Percentiles rank a stretch among this genome's conserved stretches.
phyloP scores from a whole-genome alignment of 78 protist genomes.

The Trichosphaerium sp. region DNA sequence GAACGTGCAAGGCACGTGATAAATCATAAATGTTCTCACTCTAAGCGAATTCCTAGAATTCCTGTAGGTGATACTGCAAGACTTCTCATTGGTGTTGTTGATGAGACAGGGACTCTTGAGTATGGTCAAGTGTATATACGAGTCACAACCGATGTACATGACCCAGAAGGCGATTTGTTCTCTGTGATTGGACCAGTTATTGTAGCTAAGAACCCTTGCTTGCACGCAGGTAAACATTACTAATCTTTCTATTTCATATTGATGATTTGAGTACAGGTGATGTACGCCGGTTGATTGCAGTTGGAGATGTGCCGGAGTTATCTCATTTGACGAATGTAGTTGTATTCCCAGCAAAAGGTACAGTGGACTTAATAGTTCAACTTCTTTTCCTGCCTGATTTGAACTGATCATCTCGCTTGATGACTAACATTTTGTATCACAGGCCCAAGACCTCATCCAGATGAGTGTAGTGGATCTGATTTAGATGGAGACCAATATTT shows the following conservation, averaged over 20 bases:
- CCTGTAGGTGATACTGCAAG: conserved; percentile 1
- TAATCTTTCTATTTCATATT: too few species aligned
- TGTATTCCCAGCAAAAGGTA: not conserved
- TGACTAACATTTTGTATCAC: conserved; percentile 14
- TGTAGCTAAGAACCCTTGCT: conserved; percentile 45
- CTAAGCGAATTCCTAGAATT: too few species aligned
- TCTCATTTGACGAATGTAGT: not conserved
- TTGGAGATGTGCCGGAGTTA: conserved; percentile 2
- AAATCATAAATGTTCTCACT: too few species aligned
- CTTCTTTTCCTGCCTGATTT: too few species aligned
- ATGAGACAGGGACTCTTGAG: not conserved
- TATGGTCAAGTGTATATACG: conserved; percentile 10
- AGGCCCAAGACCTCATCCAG: conserved; percentile 25
- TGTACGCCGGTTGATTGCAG: conserved; percentile 22
- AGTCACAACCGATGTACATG: not conserved
- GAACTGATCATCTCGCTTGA: too few species aligned
- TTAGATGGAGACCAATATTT: conserved; percentile 54
- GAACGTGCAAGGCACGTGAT: too few species aligned
- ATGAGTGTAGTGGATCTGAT: conserved; percentile 43
- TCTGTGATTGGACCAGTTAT: conserved; percentile 12
- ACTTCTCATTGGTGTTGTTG: conserved; percentile 26
- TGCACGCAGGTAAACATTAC: too few species aligned
- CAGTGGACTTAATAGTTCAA: too few species aligned
- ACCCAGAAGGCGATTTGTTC: not conserved
- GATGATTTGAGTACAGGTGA: too few species aligned